A percentile compares a stretch with the other conserved stretches of the same genome.
Conservation (phyloP, 371 early-diverging fungal species). For the Mucor lusitanicus region DNA sequence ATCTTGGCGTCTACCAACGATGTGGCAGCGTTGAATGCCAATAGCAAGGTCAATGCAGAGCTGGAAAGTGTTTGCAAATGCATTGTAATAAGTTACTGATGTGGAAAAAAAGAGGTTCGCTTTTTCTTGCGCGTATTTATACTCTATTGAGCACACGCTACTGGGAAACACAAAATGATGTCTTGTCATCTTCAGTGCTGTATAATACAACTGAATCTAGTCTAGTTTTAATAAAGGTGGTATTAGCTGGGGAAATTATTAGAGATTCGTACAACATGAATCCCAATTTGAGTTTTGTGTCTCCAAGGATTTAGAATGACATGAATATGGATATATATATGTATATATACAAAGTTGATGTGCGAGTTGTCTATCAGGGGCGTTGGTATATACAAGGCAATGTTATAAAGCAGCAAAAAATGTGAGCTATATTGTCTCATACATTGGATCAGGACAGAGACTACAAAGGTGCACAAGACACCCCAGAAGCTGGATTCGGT, state of each 20-base stretch:
- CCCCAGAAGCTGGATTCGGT: background rate
- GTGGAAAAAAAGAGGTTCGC: background rate
- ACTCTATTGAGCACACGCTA: background rate
- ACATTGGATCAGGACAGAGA: background rate
- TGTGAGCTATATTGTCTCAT: background rate
- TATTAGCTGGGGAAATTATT: background rate
- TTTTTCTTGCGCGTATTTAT: background rate
- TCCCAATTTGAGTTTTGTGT: background rate
- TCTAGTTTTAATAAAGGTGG: background rate
- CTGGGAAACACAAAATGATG: background rate
- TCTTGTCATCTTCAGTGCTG: background rate
- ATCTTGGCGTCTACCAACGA: conserved; percentile 1
- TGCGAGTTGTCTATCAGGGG: no score
- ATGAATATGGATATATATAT: background rate
- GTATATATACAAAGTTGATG: no score
- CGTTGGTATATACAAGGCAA: background rate
- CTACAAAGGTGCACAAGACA: background rate
- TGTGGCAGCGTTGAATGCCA: background rate
- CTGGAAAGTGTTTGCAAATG: conserved; percentile 14
- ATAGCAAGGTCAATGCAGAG: conserved; percentile 10
- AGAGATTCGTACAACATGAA: background rate
- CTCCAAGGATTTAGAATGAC: background rate
- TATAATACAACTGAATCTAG: background rate
- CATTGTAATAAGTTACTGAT: background rate
- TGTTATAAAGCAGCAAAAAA: background rate